Base-by-base conservation (phyloP, 495 filamentous ascomycete genomes). In the Acidiella bohemica region DNA sequence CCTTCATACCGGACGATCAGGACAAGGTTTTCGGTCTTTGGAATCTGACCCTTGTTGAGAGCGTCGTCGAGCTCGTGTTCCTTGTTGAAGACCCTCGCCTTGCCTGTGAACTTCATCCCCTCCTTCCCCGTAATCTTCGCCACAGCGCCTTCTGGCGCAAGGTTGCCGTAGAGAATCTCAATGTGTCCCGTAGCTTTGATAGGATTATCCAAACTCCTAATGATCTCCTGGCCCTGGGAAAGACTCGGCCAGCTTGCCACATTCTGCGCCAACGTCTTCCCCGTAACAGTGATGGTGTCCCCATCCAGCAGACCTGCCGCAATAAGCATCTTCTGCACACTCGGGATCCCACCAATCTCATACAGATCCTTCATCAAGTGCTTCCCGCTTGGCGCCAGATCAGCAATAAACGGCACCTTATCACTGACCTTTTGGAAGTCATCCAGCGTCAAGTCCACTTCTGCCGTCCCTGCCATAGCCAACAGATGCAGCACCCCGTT, bases 51-150 rank as follows among this genome's bases (percentile, higher is more conserved):
- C 28, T 67, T 67, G 26, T 71, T 72, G 11, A 97, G 66, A 2
- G 86, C 88, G 6, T 67, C 63, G 59, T 90, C 76, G 26, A 97
- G 76, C 44, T 74, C 67, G 38, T 70, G 62, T 53, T 95, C 90
- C 58, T 93, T 93, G 59, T 97, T 65, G 60, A 94, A 97, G n/a
- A 93, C 84, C 14, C 74, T 67, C 12, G 83, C 90, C 41, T 75
- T 75, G 34, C 90, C 90, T 0, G 71, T 78, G 61, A 97, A 97
- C 5, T 59, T 59, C 11, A 78, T 66, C 4, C 90, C 90, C 60
- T 97, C 90, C 58, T 94, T 95, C 14, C 90, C 90, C 0, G 90
- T 97, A 58, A 97, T 97, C 65, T 97, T 97, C 44, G 90, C 88
- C 2, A 97, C 90, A 7, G 90, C 80, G 24, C 90, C 90, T 24